Evolutionary conservation across 2,329 filamentous ascomycete genomes (phyloP).

Genomic region (Ophioceras dolichostomum): DNA sequence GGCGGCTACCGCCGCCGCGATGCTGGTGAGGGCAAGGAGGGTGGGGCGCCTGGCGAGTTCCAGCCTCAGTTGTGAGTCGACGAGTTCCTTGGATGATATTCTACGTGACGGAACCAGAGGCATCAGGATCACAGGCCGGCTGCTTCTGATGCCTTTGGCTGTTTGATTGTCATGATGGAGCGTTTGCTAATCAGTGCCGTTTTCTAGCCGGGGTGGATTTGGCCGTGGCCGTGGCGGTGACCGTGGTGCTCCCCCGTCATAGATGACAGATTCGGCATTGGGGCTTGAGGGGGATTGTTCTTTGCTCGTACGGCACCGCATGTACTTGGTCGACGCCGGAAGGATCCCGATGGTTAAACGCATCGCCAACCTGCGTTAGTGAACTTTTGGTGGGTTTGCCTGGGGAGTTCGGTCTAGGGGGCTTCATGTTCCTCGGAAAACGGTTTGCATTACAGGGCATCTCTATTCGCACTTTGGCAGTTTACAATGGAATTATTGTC

Average conservation of each 20-base stretch:
- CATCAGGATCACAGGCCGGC: too few species aligned
- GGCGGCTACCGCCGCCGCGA: conserved; percentile 90
- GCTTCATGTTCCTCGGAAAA: conserved; percentile 14
- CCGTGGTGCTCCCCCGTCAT: conserved; percentile 60
- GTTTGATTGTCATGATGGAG: neutral
- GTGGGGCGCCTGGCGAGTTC: conserved; percentile 83
- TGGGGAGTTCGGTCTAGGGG: conserved; percentile 19
- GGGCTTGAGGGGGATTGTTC: conserved; percentile 16
- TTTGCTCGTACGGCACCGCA: conserved; percentile 12
- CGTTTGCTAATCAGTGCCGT: conserved; percentile 19
- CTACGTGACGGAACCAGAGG: too few species aligned
- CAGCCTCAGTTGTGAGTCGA: conserved; percentile 69
- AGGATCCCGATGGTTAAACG: conserved; percentile 2
- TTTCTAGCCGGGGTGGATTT: conserved; percentile 64
- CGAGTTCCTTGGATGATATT: neutral
- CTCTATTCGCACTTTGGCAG: conserved; percentile 7
- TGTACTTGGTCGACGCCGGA: conserved; percentile 15
- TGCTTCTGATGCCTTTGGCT: neutral
- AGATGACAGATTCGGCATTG: conserved; percentile 29
- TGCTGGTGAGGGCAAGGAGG: conserved; percentile 78
- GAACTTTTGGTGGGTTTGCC: conserved; percentile 13
- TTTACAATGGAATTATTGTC: conserved; percentile 6
- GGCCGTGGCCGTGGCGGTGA: conserved; percentile 77
- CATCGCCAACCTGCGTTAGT: neutral
- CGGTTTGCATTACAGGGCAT: conserved; percentile 15